These are phyloP conservation scores for Hibiscus trionum DNA, from an alignment of 345 rosid genomes.

Conservation along the genomic window DNA sequence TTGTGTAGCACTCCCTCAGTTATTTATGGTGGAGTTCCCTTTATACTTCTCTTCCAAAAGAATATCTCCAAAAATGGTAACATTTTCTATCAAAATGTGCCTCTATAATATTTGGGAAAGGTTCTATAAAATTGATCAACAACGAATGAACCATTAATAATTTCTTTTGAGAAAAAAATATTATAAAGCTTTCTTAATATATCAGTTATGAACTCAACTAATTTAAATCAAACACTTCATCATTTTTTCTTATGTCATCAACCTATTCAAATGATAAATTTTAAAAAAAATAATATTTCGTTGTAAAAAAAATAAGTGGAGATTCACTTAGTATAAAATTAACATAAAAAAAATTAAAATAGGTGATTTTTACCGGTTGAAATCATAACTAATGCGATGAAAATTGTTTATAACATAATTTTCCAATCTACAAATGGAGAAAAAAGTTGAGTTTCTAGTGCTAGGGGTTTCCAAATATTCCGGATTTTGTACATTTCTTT, in stretches of 20 bases:
- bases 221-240: no score
- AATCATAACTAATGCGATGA: no score
- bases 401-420: not conserved
- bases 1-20: not conserved
- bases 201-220: no score
- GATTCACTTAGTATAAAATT: no score
- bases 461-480: not conserved
- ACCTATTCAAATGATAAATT: no score
- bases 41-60: slow-evolving; percentile 9
- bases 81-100: not conserved
- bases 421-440: not conserved
- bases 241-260: no score
- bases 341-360: no score
- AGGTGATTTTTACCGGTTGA: no score
- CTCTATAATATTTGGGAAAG: slow-evolving; percentile 1
- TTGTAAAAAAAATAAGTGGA: no score
- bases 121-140: not conserved
- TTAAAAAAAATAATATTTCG: no score
- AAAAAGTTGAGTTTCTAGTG: slow-evolving; percentile 7
- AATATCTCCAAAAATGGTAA: slow-evolving; percentile 3
- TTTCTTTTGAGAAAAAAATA: no score
- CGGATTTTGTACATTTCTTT: not conserved
- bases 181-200: no score
- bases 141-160: not conserved
- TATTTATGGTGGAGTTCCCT: slow-evolving; percentile 10